These are phyloP conservation scores for Auxenochlorella pyrenoidosa DNA, from an alignment of 139 green algal species.

Conservation along the genomic window DNA sequence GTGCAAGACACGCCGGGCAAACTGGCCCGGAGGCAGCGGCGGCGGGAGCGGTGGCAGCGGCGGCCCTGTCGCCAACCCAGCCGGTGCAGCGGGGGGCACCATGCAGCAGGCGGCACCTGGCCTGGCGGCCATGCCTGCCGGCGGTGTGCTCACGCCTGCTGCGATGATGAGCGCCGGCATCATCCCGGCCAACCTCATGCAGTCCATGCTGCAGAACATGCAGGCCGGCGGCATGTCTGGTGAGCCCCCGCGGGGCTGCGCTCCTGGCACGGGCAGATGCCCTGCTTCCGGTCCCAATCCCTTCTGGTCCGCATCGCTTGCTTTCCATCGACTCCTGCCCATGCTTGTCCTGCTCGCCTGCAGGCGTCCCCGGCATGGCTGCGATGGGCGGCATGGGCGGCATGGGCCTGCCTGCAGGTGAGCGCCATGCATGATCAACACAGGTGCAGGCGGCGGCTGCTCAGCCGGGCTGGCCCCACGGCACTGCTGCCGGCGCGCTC, in stretches of 20 bases:
- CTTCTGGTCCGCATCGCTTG: background rate
- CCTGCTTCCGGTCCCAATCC: background rate
- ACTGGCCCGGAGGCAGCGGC: background rate
- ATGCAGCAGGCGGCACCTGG: conserved; percentile 43
- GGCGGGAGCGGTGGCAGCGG: background rate
- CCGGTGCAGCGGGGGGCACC: background rate
- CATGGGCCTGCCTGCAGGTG: conserved; percentile 38
- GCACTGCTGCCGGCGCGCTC: background rate
- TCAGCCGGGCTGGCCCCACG: no score
- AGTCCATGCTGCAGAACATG: conserved; percentile 17
- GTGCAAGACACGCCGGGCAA: background rate
- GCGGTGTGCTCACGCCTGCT: background rate
- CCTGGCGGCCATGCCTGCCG: conserved; percentile 30
- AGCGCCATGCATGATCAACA: background rate
- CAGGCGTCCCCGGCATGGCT: conserved; percentile 43
- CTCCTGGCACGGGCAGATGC: background rate
- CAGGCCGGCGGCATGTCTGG: conserved; percentile 2
- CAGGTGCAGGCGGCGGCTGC: background rate
- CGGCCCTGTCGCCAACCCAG: no score
- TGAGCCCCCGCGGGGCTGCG: background rate
- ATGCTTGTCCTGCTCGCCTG: background rate
- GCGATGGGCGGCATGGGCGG: conserved; percentile 22
- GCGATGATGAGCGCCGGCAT: background rate
- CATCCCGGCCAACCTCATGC: conserved; percentile 14
- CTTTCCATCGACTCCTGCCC: no score